These are phyloP conservation scores for Endocalyx cinctus DNA, from an alignment of 2,329 filamentous ascomycete genomes.

Conservation along the genomic window DNA sequence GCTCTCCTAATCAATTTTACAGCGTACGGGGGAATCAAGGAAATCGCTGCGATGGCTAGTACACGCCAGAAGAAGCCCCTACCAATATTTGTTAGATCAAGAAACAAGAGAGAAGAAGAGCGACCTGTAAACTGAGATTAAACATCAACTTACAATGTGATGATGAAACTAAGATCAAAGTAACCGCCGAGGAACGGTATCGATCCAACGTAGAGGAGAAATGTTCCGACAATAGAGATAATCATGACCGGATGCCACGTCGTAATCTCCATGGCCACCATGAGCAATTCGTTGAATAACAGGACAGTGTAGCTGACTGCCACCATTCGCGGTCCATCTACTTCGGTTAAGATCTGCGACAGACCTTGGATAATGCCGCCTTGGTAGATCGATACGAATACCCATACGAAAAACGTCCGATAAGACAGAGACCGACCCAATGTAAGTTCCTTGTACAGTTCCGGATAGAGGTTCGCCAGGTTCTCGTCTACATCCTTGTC, in stretches of 20 bases:
- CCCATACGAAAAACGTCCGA: conserved; percentile 95
- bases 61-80: conserved; percentile 89
- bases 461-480: conserved; percentile 90
- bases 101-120: not conserved
- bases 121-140: not conserved
- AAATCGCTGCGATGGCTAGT: conserved; percentile 71
- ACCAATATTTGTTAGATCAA: conserved; percentile 14
- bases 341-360: conserved; percentile 78
- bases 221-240: conserved; percentile 75
- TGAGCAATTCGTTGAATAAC: conserved; percentile 89
- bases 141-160: conserved; percentile 60
- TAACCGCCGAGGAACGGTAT: conserved; percentile 87
- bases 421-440: conserved; percentile 82
- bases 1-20: conserved; percentile 80
- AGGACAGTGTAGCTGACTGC: conserved; percentile 88
- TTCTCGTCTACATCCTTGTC: conserved; percentile 94
- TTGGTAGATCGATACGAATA: conserved; percentile 91
- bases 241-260: conserved; percentile 98
- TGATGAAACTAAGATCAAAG: conserved; percentile 77
- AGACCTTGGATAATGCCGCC: conserved; percentile 94
- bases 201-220: conserved; percentile 72
- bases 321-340: conserved; percentile 72
- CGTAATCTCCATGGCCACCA: conserved; percentile 95
- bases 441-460: conserved; percentile 97
- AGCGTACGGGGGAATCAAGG: conserved; percentile 79